These are phyloP conservation scores for Chara braunii DNA, from an alignment of 139 green algal species.

Conservation along the genomic window DNA sequence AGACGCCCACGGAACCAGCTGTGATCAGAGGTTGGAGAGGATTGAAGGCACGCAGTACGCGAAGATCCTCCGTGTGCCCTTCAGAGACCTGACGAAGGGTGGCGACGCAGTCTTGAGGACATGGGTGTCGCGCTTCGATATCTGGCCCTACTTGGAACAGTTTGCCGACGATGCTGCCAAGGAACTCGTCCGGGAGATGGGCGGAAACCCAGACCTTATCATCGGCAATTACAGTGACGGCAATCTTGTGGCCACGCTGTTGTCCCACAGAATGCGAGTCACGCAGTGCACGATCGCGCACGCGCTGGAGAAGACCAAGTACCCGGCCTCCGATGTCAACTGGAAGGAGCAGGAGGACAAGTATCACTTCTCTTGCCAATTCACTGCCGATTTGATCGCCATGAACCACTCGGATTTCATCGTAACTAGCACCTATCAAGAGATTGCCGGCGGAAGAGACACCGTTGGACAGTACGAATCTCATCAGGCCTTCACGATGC, in stretches of 20 bases:
- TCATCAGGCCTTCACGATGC: constrained; percentile 70
- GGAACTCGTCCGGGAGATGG: constrained; percentile 52
- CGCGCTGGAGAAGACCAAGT: constrained; percentile 78
- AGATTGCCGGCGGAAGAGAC: constrained; percentile 38
- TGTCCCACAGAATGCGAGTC: constrained; percentile 50
- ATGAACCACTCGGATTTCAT: constrained; percentile 80
- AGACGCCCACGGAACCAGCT: constrained; percentile 62
- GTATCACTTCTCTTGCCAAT: constrained; percentile 76
- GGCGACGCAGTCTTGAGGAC: constrained; percentile 51
- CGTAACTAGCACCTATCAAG: constrained; percentile 50
- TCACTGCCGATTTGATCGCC: constrained; percentile 72
- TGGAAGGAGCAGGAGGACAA: constrained; percentile 52
- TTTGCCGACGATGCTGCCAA: constrained; percentile 64
- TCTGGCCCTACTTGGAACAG: constrained; percentile 76
- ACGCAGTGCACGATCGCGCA: constrained; percentile 75
- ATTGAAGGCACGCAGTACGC: constrained; percentile 59
- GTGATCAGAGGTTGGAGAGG: constrained; percentile 65
- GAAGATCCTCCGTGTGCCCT: constrained; percentile 69
- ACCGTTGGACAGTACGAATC: constrained; percentile 72
- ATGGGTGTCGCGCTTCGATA: constrained; percentile 67
- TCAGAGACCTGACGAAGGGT: constrained; percentile 39
- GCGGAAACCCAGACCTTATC: constrained; percentile 63
- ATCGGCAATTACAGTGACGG: constrained; percentile 78
- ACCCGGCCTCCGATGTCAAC: constrained; percentile 55
- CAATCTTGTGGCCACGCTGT: constrained; percentile 69